Percentiles rank a stretch among this genome's conserved stretches.
Conservation (phyloP, 805 yeast genomes). For the Hagleromyces aurorensis region DNA sequence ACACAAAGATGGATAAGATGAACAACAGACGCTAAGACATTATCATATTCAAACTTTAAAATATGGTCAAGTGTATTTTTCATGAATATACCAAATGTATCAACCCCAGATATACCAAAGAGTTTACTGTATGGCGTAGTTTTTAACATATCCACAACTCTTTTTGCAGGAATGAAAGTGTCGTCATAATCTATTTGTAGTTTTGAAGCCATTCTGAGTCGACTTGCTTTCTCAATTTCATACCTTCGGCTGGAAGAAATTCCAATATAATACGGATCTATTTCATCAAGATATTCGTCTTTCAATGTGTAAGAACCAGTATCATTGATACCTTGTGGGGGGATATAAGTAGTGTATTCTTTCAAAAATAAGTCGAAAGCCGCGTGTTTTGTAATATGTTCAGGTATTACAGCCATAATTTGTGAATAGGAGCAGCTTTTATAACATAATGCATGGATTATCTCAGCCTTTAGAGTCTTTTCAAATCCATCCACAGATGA, state of each 20-base stretch:
- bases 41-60: slow-evolving; percentile 40
- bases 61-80: slow-evolving; percentile 39
- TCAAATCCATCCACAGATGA: slow-evolving; percentile 43
- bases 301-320: slow-evolving; percentile 63
- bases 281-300: slow-evolving; percentile 39
- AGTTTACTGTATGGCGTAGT: slow-evolving; percentile 36
- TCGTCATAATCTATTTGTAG: slow-evolving; percentile 36
- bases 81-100: slow-evolving; percentile 46
- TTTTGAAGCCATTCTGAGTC: slow-evolving; percentile 39
- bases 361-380: slow-evolving; percentile 56
- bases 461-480: slow-evolving; percentile 52
- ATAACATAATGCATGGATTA: slow-evolving; percentile 79
- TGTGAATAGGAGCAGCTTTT: slow-evolving; percentile 65
- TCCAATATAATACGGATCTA: slow-evolving; percentile 81
- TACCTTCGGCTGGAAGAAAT: slow-evolving; percentile 72
- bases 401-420: slow-evolving; percentile 62
- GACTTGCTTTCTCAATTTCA: slow-evolving; percentile 64
- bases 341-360: slow-evolving; percentile 50
- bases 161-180: slow-evolving; percentile 50
- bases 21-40: slow-evolving; percentile 48
- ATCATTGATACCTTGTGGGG: slow-evolving; percentile 52
- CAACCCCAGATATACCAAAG: slow-evolving; percentile 45
- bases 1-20: slow-evolving; percentile 64
- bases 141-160: slow-evolving; percentile 30
- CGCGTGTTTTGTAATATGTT: slow-evolving; percentile 63